These are phyloP conservation scores for Cerioporus squamosus DNA, from an alignment of 1,284 basidiomycete species.

Conservation along the genomic window DNA sequence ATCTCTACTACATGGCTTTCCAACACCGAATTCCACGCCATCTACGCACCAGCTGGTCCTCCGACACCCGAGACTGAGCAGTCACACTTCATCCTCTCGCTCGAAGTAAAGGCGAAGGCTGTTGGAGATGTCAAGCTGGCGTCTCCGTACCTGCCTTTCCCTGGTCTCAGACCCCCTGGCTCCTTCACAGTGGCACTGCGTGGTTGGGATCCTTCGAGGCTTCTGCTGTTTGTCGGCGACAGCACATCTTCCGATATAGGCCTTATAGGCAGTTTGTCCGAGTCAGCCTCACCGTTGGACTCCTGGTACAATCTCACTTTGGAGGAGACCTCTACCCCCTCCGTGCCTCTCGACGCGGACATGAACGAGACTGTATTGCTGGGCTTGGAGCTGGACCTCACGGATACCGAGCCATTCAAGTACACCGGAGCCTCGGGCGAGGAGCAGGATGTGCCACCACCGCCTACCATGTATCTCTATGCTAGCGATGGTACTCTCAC, in stretches of 20 bases:
- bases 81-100: conserved; percentile 62
- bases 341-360: conserved; percentile 72
- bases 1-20: conserved; percentile 74
- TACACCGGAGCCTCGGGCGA: conserved; percentile 51
- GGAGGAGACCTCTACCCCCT: conserved; percentile 74
- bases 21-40: conserved; percentile 72
- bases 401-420: conserved; percentile 48
- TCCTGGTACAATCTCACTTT: conserved; percentile 74
- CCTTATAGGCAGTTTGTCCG: conserved; percentile 57
- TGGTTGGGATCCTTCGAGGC: conserved; percentile 67
- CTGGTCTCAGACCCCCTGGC: conserved; percentile 56
- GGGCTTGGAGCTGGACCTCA: conserved; percentile 73
- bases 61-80: conserved; percentile 51
- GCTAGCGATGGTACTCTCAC: conserved; percentile 81
- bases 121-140: conserved; percentile 52
- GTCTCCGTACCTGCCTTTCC: conserved; percentile 57
- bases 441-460: conserved; percentile 50
- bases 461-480: conserved; percentile 78
- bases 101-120: conserved; percentile 61
- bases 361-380: conserved; percentile 76
- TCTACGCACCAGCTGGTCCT: conserved; percentile 58
- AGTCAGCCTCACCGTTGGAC: conserved; percentile 33
- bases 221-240: conserved; percentile 73
- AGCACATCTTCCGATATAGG: conserved; percentile 79
- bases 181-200: conserved; percentile 60